phyloP scores from a whole-genome alignment of 306 rosid species.

The Casuarina equisetifolia region DNA sequence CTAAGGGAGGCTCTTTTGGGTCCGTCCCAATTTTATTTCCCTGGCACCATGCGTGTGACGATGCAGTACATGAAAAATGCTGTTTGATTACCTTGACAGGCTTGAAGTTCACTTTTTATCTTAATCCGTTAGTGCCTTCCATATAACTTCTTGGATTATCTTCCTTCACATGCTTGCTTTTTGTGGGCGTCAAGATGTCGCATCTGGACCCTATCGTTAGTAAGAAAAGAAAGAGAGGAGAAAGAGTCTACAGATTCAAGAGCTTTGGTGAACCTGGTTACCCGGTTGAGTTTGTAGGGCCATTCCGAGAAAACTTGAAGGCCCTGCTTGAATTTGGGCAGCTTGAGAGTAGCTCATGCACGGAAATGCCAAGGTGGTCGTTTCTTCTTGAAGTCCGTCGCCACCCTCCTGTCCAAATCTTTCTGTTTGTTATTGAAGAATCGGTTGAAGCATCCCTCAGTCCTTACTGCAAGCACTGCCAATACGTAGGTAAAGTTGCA shows the following conservation, averaged over 20 bases:
- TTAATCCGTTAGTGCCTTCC: not conserved
- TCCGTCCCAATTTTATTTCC: constrained; percentile 54
- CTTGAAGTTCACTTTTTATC: constrained; percentile 20
- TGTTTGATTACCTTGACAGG: constrained; percentile 25
- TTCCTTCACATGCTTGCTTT: not conserved
- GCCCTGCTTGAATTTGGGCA: constrained; percentile 68
- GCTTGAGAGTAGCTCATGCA: constrained; percentile 45
- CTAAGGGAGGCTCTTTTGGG: constrained; percentile 37
- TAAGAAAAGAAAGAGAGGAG: constrained; percentile 80
- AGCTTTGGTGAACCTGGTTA: constrained; percentile 72
- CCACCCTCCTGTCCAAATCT: constrained; percentile 63
- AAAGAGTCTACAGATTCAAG: constrained; percentile 73
- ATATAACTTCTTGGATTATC: constrained; percentile 1
- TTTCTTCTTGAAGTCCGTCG: constrained; percentile 78
- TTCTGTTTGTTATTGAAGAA: constrained; percentile 72
- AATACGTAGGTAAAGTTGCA: constrained; percentile 62
- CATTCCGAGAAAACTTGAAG: constrained; percentile 67
- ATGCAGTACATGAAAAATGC: constrained; percentile 22
- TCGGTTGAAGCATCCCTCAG: constrained; percentile 41
- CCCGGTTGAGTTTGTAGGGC: constrained; percentile 56
- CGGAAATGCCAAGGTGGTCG: constrained; percentile 70
- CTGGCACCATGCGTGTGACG: constrained; percentile 55
- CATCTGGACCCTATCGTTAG: constrained; percentile 51
- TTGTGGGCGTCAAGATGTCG: constrained; percentile 40
- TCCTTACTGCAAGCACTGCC: constrained; percentile 75